Conservation (phyloP, 129 eudicot species). For the Pseudognaphalium luteoalbum region DNA sequence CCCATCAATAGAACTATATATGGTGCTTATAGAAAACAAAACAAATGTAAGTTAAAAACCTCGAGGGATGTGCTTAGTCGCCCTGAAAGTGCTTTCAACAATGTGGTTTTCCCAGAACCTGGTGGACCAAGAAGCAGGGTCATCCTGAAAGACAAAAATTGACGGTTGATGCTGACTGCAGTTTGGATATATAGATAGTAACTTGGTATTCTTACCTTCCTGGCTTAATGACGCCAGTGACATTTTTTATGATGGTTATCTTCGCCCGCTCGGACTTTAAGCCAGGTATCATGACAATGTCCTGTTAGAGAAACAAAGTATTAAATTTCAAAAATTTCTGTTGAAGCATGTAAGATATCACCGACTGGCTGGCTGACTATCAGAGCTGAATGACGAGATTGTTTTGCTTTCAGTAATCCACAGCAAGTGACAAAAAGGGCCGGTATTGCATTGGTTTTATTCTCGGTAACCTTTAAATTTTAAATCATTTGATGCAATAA, state of each 20-base stretch:
- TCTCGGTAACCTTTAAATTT: too few relatives aligned
- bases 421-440: too few relatives aligned
- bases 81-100: slow-evolving; percentile 53
- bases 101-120: slow-evolving; percentile 59
- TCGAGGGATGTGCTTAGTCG: slow-evolving; percentile 42
- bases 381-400: too few relatives aligned
- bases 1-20: too few relatives aligned
- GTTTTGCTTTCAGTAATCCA: too few relatives aligned
- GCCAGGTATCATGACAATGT: slow-evolving; percentile 49
- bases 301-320: slow-evolving; percentile 36
- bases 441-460: too few relatives aligned
- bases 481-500: too few relatives aligned
- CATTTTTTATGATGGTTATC: slow-evolving; percentile 52
- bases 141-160: slow-evolving; percentile 34
- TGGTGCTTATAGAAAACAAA: too few relatives aligned
- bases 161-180: neutral
- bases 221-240: slow-evolving; percentile 70
- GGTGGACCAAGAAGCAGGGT: slow-evolving; percentile 85
- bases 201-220: slow-evolving; percentile 51
- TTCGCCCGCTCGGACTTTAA: slow-evolving; percentile 45
- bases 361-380: neutral
- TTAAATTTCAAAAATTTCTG: neutral
- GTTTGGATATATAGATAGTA: neutral
- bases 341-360: neutral
- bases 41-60: slow-evolving; percentile 28